Conservation (phyloP, 192 early-diverging fungal genomes). For the Backusella morwellensis region DNA sequence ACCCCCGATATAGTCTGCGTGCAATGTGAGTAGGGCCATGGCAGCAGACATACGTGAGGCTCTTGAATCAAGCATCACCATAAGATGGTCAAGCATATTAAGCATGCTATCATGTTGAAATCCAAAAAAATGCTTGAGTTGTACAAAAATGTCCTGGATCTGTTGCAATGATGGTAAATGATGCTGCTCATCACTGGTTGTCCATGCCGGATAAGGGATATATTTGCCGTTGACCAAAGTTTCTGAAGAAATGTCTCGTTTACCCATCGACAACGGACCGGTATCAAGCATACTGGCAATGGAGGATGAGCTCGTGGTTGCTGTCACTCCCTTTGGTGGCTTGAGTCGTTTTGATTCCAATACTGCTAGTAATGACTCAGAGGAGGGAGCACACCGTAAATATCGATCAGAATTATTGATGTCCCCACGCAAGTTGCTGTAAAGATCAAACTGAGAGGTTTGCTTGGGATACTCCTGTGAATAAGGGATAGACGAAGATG, state of each 20-base stretch:
- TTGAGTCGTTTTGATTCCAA: constrained; percentile 54
- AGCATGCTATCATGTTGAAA: constrained; percentile 79
- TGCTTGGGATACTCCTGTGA: background rate
- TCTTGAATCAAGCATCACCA: constrained; percentile 80
- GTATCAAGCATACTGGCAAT: background rate
- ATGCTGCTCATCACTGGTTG: constrained; percentile 52
- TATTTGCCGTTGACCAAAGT: background rate
- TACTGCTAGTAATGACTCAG: constrained; percentile 68
- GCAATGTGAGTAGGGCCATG: constrained; percentile 69
- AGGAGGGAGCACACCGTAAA: constrained; percentile 66
- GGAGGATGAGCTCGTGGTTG: background rate
- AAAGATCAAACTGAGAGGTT: background rate
- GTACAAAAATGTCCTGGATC: constrained; percentile 70
- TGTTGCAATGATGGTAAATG: constrained; percentile 63
- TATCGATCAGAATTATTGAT: constrained; percentile 49
- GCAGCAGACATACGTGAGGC: constrained; percentile 73
- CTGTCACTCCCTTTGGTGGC: background rate
- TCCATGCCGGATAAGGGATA: constrained; percentile 38
- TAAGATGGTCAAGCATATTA: constrained; percentile 74
- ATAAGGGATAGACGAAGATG: background rate
- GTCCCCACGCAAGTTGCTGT: constrained; percentile 5
- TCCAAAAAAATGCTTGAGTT: constrained; percentile 67
- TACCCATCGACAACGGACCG: background rate
- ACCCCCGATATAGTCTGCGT: constrained; percentile 82
- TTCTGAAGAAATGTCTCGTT: constrained; percentile 3